Conservation (phyloP, 495 filamentous ascomycete genomes). For the Tuber brumale region DNA sequence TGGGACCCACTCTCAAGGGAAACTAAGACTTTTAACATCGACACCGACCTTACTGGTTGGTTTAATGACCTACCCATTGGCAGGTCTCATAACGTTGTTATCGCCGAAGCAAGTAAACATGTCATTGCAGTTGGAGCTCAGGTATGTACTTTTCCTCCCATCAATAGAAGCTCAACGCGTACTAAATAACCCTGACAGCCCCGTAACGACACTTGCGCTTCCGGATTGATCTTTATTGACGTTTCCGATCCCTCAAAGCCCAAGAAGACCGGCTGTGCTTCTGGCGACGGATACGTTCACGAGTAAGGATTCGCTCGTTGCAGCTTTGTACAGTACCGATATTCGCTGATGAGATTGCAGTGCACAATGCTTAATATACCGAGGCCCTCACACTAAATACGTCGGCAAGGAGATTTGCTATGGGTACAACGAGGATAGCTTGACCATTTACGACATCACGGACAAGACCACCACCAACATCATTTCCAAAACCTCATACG, state of each 20-base stretch:
- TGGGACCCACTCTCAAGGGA: conserved; percentile 20
- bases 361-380: conserved; percentile 56
- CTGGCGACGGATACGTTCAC: conserved; percentile 43
- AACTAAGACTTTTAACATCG: conserved; percentile 41
- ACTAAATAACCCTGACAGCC: conserved; percentile 15
- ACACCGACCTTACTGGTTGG: conserved; percentile 44
- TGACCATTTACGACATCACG: conserved; percentile 54
- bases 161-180: neutral
- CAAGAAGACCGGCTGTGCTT: conserved; percentile 41
- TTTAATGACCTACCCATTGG: conserved; percentile 43
- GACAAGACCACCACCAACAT: conserved; percentile 48
- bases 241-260: conserved; percentile 41
- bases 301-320: conserved; percentile 42
- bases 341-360: neutral
- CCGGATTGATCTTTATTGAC: conserved; percentile 44
- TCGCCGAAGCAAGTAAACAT: conserved; percentile 41
- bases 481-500: conserved; percentile 53
- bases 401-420: conserved; percentile 54
- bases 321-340: neutral
- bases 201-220: conserved; percentile 33
- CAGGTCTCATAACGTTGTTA: conserved; percentile 40
- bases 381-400: conserved; percentile 52
- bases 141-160: neutral
- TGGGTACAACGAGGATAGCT: conserved; percentile 50
- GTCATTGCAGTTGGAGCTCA: conserved; percentile 43